Evolutionary conservation across 2,329 filamentous ascomycete genomes (phyloP).

Genomic region (Fusarium bactridioides): DNA sequence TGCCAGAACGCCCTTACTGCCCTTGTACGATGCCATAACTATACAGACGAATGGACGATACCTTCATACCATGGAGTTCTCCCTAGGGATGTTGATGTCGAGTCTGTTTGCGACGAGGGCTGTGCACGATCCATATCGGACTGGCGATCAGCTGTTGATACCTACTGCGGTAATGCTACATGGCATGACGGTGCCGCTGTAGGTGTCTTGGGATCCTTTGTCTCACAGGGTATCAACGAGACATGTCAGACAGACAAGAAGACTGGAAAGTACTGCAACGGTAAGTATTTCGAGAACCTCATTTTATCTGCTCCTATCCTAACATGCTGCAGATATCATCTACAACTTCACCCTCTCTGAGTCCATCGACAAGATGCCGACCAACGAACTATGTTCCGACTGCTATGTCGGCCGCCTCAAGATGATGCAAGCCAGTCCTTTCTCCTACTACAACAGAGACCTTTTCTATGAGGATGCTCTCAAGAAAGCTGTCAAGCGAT

Average conservation of each 20-base stretch:
- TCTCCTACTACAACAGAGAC: background rate
- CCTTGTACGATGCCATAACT: constrained; percentile 1
- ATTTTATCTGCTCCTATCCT: background rate
- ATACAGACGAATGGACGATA: background rate
- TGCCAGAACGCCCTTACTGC: constrained; percentile 11
- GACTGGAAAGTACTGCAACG: constrained; percentile 22
- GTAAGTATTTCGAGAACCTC: background rate
- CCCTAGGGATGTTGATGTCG: background rate
- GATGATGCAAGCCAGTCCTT: constrained; percentile 26
- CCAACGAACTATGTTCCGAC: constrained; percentile 9
- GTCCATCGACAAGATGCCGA: constrained; percentile 1
- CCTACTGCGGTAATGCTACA: background rate
- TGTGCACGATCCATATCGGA: background rate
- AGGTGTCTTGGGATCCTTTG: background rate
- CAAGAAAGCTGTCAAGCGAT: background rate
- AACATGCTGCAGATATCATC: background rate
- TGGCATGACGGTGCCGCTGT: constrained; percentile 1
- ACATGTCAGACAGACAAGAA: constrained; percentile 7
- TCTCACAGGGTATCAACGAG: constrained; percentile 15
- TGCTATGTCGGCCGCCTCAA: constrained; percentile 16
- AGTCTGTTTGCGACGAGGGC: background rate
- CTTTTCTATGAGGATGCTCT: constrained; percentile 13
- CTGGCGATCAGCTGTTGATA: background rate
- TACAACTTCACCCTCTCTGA: background rate
- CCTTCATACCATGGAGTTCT: background rate